Conservation (phyloP, 1,139 yeast species). For the Ogataea hybrid region DNA sequence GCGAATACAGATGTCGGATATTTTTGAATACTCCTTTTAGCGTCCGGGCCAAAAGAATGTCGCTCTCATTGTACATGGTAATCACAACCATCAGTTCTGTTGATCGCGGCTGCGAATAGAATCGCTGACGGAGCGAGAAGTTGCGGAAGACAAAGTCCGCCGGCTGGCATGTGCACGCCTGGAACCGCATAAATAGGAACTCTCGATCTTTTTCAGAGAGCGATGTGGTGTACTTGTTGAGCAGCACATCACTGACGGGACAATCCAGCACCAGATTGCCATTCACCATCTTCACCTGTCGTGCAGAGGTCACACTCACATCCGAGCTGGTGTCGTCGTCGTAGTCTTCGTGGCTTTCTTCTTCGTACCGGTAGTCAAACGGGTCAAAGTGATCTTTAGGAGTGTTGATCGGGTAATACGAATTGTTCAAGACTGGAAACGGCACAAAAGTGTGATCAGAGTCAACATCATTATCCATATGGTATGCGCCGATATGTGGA, state of each 20-base stretch:
- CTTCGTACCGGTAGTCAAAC: slow-evolving; percentile 26
- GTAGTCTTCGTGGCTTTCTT: slow-evolving; percentile 16
- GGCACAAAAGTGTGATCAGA: slow-evolving; percentile 28
- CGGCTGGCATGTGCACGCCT: slow-evolving; percentile 83
- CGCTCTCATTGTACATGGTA: too few species aligned
- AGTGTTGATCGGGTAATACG: slow-evolving; percentile 31
- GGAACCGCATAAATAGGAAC: slow-evolving; percentile 73
- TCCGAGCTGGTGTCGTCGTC: slow-evolving; percentile 38
- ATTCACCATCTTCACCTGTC: slow-evolving; percentile 44
- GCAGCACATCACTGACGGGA: slow-evolving; percentile 63
- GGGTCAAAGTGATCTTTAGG: slow-evolving; percentile 30
- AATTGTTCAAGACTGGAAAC: slow-evolving; percentile 29
- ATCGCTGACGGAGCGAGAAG: slow-evolving; percentile 67
- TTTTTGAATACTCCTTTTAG: too few species aligned
- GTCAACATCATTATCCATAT: slow-evolving; percentile 25
- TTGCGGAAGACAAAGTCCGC: slow-evolving; percentile 52
- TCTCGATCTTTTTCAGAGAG: slow-evolving; percentile 56
- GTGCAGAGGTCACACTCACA: slow-evolving; percentile 19
- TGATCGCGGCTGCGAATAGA: too few species aligned
- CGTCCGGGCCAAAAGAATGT: too few species aligned
- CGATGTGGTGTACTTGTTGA: slow-evolving; percentile 52
- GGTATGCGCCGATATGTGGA: slow-evolving; percentile 23
- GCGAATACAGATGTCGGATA: too few species aligned
- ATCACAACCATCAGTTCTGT: too few species aligned
- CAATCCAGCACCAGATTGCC: slow-evolving; percentile 81